Conservation (phyloP, 2,329 filamentous ascomycete species). For the Aspergillus sojae region DNA sequence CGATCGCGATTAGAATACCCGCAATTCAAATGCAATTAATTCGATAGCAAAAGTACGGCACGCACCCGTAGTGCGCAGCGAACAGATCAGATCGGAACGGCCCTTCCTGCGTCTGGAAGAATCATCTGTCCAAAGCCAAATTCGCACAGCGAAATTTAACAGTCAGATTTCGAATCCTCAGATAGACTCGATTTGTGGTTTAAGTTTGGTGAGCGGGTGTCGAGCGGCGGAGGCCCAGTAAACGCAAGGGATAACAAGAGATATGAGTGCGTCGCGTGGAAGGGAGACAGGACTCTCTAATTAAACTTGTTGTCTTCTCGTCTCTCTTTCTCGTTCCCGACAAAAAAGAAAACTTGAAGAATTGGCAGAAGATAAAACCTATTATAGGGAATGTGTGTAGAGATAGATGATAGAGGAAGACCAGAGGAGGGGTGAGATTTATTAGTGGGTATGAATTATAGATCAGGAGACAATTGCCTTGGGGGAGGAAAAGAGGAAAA, state of each 20-base stretch:
- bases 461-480: conserved; percentile 1
- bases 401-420: background rate
- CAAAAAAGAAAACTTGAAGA: background rate
- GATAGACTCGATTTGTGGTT: conserved; percentile 23
- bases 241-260: conserved; percentile 28
- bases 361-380: background rate
- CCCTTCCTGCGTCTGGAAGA: conserved; percentile 22
- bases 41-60: conserved; percentile 21
- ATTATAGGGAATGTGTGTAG: background rate
- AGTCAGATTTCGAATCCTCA: conserved; percentile 17
- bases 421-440: conserved; percentile 1
- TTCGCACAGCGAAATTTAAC: conserved; percentile 18
- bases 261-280: conserved; percentile 36
- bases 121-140: conserved; percentile 23
- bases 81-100: conserved; percentile 33
- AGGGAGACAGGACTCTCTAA: conserved; percentile 17
- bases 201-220: conserved; percentile 24
- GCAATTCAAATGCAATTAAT: conserved; percentile 15
- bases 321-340: conserved; percentile 1
- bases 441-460: conserved; percentile 2
- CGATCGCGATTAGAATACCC: conserved; percentile 22
- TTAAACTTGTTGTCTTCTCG: conserved; percentile 4
- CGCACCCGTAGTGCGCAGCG: conserved; percentile 25
- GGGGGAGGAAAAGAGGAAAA: conserved; percentile 7
- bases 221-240: conserved; percentile 32